A percentile compares a stretch with the other conserved stretches of the same genome.
Conservation (phyloP, 1,284 basidiomycete species). For the Ceratobasidium sp. region DNA sequence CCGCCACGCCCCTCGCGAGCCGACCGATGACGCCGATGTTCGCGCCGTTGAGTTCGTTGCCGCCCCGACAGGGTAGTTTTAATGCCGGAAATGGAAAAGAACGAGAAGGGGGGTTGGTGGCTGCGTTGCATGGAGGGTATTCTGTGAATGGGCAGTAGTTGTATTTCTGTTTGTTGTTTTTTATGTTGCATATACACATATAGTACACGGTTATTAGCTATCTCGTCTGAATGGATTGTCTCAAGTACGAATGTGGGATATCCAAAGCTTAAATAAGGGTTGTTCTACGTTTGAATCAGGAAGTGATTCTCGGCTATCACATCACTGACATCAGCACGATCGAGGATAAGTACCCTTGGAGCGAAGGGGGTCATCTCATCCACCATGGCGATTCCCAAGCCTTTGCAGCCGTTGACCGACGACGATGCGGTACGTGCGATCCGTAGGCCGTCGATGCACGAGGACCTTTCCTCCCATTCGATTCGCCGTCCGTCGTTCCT, state of each 20-base stretch:
- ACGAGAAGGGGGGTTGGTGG: constrained; percentile 12
- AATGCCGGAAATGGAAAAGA: constrained; percentile 14
- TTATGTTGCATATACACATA: constrained; percentile 28
- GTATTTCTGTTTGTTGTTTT: constrained; percentile 13
- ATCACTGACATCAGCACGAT: not conserved
- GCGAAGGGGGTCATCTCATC: not conserved
- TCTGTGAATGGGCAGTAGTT: not conserved
- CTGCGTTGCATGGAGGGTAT: not conserved
- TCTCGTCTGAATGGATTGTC: not conserved
- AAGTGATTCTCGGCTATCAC: not conserved
- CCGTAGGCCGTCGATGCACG: constrained; percentile 21
- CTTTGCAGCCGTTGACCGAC: constrained; percentile 4
- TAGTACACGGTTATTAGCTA: constrained; percentile 8
- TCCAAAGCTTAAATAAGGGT: not conserved
- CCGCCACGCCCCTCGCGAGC: constrained; percentile 69
- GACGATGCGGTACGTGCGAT: constrained; percentile 13
- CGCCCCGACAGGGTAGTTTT: constrained; percentile 29
- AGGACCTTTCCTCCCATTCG: too few species aligned
- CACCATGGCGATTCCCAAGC: constrained; percentile 32
- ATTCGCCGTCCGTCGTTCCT: constrained; percentile 24
- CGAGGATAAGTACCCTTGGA: not conserved
- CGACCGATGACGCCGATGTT: constrained; percentile 63
- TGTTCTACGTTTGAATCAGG: too few species aligned
- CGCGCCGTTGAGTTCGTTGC: constrained; percentile 40
- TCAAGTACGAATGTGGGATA: not conserved